Base-by-base conservation (phyloP, 2,329 filamentous ascomycete species). In the Colletotrichum liriopes region DNA sequence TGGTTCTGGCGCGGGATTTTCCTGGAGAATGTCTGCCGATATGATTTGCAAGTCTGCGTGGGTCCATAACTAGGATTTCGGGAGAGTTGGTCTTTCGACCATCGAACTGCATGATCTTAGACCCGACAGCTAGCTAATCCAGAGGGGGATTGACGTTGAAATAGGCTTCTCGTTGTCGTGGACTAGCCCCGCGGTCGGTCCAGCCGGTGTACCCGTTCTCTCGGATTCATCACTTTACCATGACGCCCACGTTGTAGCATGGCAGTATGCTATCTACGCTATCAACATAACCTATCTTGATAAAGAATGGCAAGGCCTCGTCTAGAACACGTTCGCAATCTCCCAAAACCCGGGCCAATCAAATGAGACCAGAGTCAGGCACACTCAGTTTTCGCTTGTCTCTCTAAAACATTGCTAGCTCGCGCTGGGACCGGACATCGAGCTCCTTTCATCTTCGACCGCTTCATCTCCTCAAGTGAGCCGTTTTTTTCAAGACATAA, bases 11-110 rank as follows among this genome's bases (percentile, higher is more conserved):
- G 35, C 71, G 74, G 43, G 58, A 73, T 60, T 79, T 76, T 64
- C 77, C 79, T 0, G 75, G 75, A n/a, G 79, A 80, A 56, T 77
- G 76, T 65, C 65, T 80, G 29, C 79, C 79, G 18, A 79, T 79
- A 49, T 80, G 69, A 77, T 35, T 32, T 84, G 81, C 43, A 35
- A 35, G 26, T 16, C 29, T 8, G 35, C 3, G 41, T 16, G 16
- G 41, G 41, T 32, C 37, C 47, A 6, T 49, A 14, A 5, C 16
- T 5, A 11, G 51, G 18, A 23, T 45, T 29, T n/a, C 9, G 14
- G 20, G 20, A 51, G 20, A 12, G 56, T 29, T 39, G 16, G n/a
- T 20, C 35, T 45, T 23, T 16, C 11, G 9, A 35, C 12, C 16
- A 20, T 41, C n/a, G 14, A 14, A 16, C 54, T 11, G 11, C 41